A percentile compares a stretch with the other conserved stretches of the same genome.
Conservation (phyloP, 2,329 filamentous ascomycete species). For the Dothistroma pini region DNA sequence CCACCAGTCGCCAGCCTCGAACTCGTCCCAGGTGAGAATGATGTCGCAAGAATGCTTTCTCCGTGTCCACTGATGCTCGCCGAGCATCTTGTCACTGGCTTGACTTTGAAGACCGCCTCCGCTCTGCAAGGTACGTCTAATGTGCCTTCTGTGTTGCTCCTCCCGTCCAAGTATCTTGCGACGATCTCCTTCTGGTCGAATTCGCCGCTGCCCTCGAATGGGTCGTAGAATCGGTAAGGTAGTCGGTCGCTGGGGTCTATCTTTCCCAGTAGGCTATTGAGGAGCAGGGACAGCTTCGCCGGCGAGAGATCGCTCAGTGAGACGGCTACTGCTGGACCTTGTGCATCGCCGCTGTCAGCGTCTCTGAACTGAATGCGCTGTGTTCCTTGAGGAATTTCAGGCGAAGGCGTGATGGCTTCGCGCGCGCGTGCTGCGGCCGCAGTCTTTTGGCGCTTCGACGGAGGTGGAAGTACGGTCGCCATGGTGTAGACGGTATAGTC, state of each 20-base stretch:
- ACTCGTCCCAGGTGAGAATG: constrained; percentile 78
- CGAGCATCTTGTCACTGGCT: constrained; percentile 84
- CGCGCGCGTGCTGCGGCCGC: constrained; percentile 68
- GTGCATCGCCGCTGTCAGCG: constrained; percentile 65
- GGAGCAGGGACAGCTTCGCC: constrained; percentile 80
- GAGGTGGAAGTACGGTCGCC: constrained; percentile 78
- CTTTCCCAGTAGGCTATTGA: constrained; percentile 75
- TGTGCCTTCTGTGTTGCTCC: constrained; percentile 55
- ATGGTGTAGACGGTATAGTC: constrained; percentile 44
- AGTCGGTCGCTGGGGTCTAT: constrained; percentile 59
- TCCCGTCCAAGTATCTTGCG: constrained; percentile 47
- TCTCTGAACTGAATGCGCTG: constrained; percentile 75
- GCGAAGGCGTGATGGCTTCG: constrained; percentile 65
- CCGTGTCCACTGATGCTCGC: constrained; percentile 87
- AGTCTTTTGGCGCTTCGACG: constrained; percentile 80
- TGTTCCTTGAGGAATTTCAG: constrained; percentile 63
- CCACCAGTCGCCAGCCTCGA: constrained; percentile 79
- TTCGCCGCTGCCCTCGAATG: constrained; percentile 43
- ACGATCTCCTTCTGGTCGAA: constrained; percentile 36
- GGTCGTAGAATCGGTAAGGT: constrained; percentile 62
- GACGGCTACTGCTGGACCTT: constrained; percentile 68
- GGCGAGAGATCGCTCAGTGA: constrained; percentile 80
- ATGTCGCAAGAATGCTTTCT: constrained; percentile 79
- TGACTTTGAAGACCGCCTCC: constrained; percentile 90
- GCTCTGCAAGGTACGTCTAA: constrained; percentile 66